Conservation (phyloP, 163 green algal species). For the Scenedesmus sp. region DNA sequence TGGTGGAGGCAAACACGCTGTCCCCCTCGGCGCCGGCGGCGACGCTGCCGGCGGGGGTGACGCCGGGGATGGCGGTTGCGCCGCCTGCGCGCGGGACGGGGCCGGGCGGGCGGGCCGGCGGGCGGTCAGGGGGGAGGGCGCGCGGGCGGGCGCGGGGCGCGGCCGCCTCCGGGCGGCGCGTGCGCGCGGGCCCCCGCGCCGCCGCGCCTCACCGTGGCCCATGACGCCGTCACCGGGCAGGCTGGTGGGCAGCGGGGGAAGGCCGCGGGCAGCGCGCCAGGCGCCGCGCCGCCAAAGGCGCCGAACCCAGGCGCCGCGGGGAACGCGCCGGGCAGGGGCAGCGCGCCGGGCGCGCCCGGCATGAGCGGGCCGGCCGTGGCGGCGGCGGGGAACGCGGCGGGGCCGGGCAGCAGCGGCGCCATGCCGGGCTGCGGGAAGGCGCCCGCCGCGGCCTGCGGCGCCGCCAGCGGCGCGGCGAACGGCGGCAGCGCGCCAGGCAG, state of each 20-base stretch:
- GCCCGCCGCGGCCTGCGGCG: too few relatives aligned
- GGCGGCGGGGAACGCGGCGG: conserved; percentile 5
- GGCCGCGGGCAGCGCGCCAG: background rate
- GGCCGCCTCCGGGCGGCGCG: too few relatives aligned
- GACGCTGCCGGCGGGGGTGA: background rate
- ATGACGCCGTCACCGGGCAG: conserved; percentile 31
- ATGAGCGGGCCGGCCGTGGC: conserved; percentile 5
- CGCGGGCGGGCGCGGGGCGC: too few relatives aligned
- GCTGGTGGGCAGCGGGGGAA: background rate
- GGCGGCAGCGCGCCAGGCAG: too few relatives aligned
- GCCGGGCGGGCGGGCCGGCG: background rate
- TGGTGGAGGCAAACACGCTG: background rate
- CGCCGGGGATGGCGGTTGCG: background rate
- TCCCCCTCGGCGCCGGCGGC: too few relatives aligned
- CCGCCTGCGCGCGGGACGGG: conserved; percentile 2
- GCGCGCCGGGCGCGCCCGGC: background rate
- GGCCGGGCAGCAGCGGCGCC: background rate
- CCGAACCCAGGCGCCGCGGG: too few relatives aligned
- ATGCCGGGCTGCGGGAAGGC: too few relatives aligned
- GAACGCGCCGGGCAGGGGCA: too few relatives aligned
- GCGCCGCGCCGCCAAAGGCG: background rate
- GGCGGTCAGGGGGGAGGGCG: too few relatives aligned
- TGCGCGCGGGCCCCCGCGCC: background rate
- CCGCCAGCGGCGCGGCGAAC: too few relatives aligned
- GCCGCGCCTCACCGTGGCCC: background rate